Conservation (phyloP, 1,284 basidiomycete genomes). For the Apiotrichum akiyoshidainum region DNA sequence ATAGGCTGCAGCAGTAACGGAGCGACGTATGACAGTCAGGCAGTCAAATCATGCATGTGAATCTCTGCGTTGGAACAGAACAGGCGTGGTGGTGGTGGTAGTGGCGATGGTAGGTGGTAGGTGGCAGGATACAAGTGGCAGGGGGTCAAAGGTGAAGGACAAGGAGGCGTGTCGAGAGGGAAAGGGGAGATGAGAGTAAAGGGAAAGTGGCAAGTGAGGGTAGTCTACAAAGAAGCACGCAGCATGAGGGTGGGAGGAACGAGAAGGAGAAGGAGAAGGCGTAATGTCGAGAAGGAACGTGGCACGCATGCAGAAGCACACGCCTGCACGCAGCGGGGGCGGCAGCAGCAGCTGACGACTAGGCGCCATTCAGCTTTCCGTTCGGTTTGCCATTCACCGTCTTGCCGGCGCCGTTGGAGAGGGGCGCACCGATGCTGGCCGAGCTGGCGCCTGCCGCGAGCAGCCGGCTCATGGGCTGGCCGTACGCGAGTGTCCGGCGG, state of each 20-base stretch:
- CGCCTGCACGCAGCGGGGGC: too few species aligned
- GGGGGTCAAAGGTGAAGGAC: background rate
- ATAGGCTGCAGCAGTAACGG: too few species aligned
- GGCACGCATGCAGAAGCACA: too few species aligned
- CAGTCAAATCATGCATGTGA: conserved; percentile 2
- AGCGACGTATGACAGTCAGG: background rate
- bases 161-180: background rate
- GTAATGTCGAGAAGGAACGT: too few species aligned
- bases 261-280: too few species aligned
- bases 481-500: conserved; percentile 76
- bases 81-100: background rate
- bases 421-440: background rate
- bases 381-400: conserved; percentile 13
- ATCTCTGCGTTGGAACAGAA: background rate
- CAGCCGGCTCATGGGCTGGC: conserved; percentile 21
- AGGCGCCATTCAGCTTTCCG: conserved; percentile 7
- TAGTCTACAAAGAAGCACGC: background rate
- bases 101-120: too few species aligned
- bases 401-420: conserved; percentile 9
- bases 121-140: background rate
- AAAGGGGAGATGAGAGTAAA: background rate
- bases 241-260: too few species aligned
- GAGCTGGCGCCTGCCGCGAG: conserved; percentile 13
- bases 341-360: background rate
- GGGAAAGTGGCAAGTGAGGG: background rate